Evolutionary conservation across 2,329 filamentous ascomycete genomes (phyloP).

Genomic region (Lachnellula suecica): DNA sequence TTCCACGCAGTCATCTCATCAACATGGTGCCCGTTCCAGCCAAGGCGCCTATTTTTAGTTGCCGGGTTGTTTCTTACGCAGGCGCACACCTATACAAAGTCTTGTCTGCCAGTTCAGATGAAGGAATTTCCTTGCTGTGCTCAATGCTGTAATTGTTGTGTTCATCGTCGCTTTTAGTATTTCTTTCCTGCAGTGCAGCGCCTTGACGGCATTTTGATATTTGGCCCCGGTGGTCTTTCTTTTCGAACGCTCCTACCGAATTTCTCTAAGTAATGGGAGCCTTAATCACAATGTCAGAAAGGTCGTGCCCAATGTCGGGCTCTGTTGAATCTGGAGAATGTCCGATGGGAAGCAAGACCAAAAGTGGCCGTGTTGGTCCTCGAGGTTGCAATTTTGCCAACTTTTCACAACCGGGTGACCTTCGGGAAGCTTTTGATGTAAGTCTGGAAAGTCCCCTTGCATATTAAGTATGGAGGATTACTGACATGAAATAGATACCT

Average conservation of each 20-base stretch:
- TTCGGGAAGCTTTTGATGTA: conserved; percentile 38
- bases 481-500: conserved; percentile 38
- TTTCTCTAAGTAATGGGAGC: conserved; percentile 3
- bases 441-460: too few relatives aligned
- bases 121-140: background rate
- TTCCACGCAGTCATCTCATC: too few relatives aligned
- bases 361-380: conserved; percentile 25
- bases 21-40: conserved; percentile 4
- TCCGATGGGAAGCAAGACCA: conserved; percentile 12
- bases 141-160: background rate
- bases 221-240: conserved; percentile 9
- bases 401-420: conserved; percentile 31
- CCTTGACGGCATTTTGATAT: background rate
- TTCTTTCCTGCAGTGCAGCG: background rate
- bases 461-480: too few relatives aligned
- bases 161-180: background rate
- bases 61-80: background rate
- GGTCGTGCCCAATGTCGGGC: conserved; percentile 20
- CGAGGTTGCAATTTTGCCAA: conserved; percentile 36
- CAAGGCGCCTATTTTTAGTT: conserved; percentile 2
- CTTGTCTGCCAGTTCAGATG: background rate
- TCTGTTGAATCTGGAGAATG: conserved; percentile 14
- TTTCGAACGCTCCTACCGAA: background rate
- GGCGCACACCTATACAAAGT: background rate
- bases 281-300: conserved; percentile 21